These are phyloP conservation scores for Graphiopsis chlorocephala DNA, from an alignment of 2,329 filamentous ascomycete genomes.

Conservation along the genomic window DNA sequence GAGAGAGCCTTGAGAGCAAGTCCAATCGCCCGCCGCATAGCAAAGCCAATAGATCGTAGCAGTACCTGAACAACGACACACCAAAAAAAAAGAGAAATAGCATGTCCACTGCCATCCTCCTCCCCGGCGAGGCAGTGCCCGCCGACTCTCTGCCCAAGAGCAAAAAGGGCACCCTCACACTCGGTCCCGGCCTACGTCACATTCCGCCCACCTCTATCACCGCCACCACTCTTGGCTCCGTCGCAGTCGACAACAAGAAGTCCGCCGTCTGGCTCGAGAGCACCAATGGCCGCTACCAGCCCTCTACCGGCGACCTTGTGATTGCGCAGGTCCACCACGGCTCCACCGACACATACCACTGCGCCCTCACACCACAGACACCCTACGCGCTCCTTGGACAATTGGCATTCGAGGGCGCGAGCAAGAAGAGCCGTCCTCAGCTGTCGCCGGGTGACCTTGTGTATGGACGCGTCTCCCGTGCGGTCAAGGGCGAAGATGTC, in stretches of 20 bases:
- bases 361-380: constrained; percentile 65
- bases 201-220: constrained; percentile 73
- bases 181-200: constrained; percentile 81
- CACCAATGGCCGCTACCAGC: constrained; percentile 70
- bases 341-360: constrained; percentile 74
- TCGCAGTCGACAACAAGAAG: constrained; percentile 68
- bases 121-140: constrained; percentile 78
- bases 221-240: constrained; percentile 64
- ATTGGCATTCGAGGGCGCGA: constrained; percentile 87
- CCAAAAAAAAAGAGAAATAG: background rate
- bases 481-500: constrained; percentile 79
- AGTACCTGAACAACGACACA: background rate
- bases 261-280: constrained; percentile 76
- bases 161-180: constrained; percentile 62
- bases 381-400: constrained; percentile 71
- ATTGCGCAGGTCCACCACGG: constrained; percentile 81
- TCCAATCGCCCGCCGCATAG: background rate
- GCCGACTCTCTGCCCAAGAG: constrained; percentile 65
- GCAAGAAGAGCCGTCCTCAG: constrained; percentile 84
- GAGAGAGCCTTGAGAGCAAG: no score
- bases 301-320: constrained; percentile 77
- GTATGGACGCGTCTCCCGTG: constrained; percentile 78
- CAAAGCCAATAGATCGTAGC: background rate
- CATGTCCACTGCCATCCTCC: constrained; percentile 54
- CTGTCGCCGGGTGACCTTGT: constrained; percentile 74